Evolutionary conservation across 352 stramenopile genomes (phyloP), one percentile per base, ranked within the genome.

Genomic region (Phytopythium cucurbitacearum): DNA sequence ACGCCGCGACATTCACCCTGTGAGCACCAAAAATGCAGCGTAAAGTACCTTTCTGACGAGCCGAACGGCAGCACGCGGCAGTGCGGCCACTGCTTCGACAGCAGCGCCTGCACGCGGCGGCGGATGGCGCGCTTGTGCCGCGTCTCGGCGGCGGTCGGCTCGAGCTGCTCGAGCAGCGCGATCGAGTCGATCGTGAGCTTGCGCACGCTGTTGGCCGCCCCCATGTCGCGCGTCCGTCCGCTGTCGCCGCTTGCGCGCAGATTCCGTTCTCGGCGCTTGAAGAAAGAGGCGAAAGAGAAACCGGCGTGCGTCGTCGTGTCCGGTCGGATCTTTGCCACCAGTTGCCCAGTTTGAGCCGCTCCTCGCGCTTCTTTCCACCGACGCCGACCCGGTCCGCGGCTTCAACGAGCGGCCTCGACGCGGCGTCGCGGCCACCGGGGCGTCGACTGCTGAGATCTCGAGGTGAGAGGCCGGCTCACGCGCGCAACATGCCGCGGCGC

Each of bases 131-230:
- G 56, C 57, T 94, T 91, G 57, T 61, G 56, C 43, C 60, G 58
- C 50, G 73, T 44, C 54, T 94, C 84, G 21, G 47, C 46, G 7
- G 60, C 52, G 49, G 78, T 91, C 46, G 84, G 81, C 67, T 94
- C 80, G n/a, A 94, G 71, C 56, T 82, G 80, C 62, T 94, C 84
- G 33, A 91, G 64, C 63, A 94, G 58, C 55, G 75, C 74, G 51
- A 91, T 80, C 62, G 72, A 85, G 45, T 94, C 80, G 53, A 94
- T 66, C 56, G 80, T 89, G 59, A 91, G 80, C 59, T 89, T 89
- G 53, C 77, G 72, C 51, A 87, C 79, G 59, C 80, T 94, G 59
- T 85, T 91, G 51, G 69, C 76, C 15, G 83, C 83, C 34, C 83
- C 83, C 83, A 94, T 94, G 55, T 36, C 65, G 62, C 47, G 32